Base-by-base conservation (phyloP, 2,329 filamentous ascomycete genomes). In the Penicillium italicum region DNA sequence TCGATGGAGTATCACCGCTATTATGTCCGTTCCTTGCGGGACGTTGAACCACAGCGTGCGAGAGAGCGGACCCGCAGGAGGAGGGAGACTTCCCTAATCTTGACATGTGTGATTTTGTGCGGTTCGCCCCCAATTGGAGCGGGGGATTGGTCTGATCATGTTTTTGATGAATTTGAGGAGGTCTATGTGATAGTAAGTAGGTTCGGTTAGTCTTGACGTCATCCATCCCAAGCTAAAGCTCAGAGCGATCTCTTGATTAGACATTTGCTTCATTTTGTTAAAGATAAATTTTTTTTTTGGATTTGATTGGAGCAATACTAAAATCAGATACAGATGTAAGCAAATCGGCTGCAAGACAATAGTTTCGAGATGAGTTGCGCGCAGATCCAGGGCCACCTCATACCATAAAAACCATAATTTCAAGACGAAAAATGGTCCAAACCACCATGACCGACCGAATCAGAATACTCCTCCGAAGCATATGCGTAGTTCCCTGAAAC, bases 11-110 rank as follows among this genome's bases (percentile, higher is more conserved):
- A 75, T 63, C 8, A 74, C 59, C 14, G 70, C 65, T 8, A 73
- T 58, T 53, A 74, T 73, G 24, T 71, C 69, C 2, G 68, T 76
- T 18, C 73, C 73, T 61, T 76, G 73, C 0, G 74, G 69, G 26
- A 75, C 55, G 8, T 75, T 66, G 56, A 77, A 74, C 70, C 73
- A 75, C 59, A 65, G 64, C 10, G 70, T 65, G 5, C 57, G 60
- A 5, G 56, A 61, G 1, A 62, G 20, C 10, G 59, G 45, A n/a
- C 36, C 44, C 1, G 20, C n/a, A 31, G 56, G 61, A 14, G 44
- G 46, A 33, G 4, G 26, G 14, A 40, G 14, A 4, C 1, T 8
- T n/a, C 36, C 41, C 4, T 20, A 24, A 20, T 52, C 41, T 33
- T 33, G 38, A 6, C 38, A 33, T 43, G 28, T 41, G 9, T 26